These are phyloP conservation scores for Schizosaccharomyces osmophilus DNA, from an alignment of 805 yeast genomes.

Conservation along the genomic window DNA sequence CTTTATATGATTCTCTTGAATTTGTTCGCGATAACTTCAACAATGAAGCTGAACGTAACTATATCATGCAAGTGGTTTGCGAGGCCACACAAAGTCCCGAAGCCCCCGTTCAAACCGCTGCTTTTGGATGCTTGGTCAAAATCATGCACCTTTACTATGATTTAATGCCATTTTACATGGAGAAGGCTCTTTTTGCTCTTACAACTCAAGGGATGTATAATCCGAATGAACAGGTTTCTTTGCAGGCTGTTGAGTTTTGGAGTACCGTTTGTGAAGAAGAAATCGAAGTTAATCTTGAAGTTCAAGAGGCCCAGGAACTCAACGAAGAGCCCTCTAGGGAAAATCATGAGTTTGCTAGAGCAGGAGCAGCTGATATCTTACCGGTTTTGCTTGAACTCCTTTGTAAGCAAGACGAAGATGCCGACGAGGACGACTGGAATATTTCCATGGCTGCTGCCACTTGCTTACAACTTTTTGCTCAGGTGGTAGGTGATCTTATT, in stretches of 20 bases:
- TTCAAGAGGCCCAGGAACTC: constrained; percentile 18
- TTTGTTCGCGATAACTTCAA: constrained; percentile 75
- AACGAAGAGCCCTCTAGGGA: constrained; percentile 22
- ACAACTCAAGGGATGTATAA: constrained; percentile 85
- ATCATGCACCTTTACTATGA: constrained; percentile 75
- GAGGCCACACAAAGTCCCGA: constrained; percentile 89
- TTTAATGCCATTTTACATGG: constrained; percentile 88
- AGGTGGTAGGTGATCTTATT: constrained; percentile 63
- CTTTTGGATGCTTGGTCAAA: constrained; percentile 82
- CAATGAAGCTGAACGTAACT: constrained; percentile 83
- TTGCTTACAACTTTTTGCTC: constrained; percentile 81
- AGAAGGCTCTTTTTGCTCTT: constrained; percentile 73
- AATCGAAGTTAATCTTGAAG: constrained; percentile 43
- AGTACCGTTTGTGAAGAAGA: constrained; percentile 98
- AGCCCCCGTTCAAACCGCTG: constrained; percentile 67
- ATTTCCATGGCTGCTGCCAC: constrained; percentile 98
- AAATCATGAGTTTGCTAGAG: constrained; percentile 59
- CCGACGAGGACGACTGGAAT: constrained; percentile 84
- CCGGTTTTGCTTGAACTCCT: constrained; percentile 64
- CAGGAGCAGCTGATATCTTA: constrained; percentile 61
- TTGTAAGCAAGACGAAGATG: constrained; percentile 74
- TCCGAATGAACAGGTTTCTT: constrained; percentile 59
- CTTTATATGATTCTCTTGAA: constrained; percentile 71
- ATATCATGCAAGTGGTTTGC: constrained; percentile 95
- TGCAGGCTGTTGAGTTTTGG: constrained; percentile 99